Conservation (phyloP, 768 basidiomycete species). For the Candolleomyces eurysporus region DNA sequence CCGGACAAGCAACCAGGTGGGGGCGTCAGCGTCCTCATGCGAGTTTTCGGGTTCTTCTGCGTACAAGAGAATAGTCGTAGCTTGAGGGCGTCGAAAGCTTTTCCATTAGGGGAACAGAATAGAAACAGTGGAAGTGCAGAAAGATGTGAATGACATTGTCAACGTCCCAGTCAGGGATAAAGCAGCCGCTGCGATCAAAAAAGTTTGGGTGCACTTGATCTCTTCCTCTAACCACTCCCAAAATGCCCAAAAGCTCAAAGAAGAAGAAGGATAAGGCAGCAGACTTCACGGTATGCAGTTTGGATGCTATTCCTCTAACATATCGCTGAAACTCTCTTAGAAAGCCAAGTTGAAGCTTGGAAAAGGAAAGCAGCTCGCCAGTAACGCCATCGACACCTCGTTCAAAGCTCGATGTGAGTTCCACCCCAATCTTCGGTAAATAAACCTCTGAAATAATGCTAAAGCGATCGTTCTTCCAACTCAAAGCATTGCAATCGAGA, state of each 20-base stretch:
- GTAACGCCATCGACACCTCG: slow-evolving; percentile 91
- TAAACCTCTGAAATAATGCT: slow-evolving; percentile 13
- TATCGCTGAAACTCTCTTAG: slow-evolving; percentile 38
- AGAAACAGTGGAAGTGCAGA: no score
- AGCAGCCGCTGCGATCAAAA: neutral
- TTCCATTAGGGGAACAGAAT: no score
- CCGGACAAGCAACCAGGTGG: no score
- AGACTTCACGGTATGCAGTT: slow-evolving; percentile 70
- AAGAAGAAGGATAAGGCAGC: slow-evolving; percentile 85
- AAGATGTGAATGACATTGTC: no score
- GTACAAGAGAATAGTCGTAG: no score
- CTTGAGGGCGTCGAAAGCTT: no score
- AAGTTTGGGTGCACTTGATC: slow-evolving; percentile 1
- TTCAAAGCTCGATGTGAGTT: slow-evolving; percentile 90
- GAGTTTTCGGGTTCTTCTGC: no score
- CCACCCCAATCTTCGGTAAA: neutral
- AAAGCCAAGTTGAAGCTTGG: slow-evolving; percentile 97
- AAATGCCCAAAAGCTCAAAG: slow-evolving; percentile 84
- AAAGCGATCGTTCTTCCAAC: slow-evolving; percentile 87
- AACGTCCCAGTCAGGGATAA: no score
- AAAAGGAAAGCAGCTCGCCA: slow-evolving; percentile 81
- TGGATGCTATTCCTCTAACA: slow-evolving; percentile 43
- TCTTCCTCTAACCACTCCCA: neutral
- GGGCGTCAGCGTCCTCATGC: no score
- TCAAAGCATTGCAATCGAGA: slow-evolving; percentile 70